Percentiles rank a stretch among this genome's conserved stretches.
phyloP scores from a whole-genome alignment of 179 eudicot species.

The Nepenthes alata region DNA sequence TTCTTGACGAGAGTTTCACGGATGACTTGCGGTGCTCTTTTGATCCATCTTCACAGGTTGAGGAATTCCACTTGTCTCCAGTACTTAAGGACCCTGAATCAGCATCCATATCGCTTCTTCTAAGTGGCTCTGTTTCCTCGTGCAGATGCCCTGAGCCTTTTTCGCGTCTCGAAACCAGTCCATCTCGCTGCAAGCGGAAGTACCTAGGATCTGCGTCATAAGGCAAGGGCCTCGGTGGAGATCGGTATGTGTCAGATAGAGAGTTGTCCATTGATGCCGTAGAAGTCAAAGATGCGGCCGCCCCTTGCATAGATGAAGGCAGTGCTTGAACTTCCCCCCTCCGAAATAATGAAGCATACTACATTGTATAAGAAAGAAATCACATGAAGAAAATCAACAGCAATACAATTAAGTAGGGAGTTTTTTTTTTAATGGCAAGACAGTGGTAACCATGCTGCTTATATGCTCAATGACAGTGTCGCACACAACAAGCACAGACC shows the following conservation, averaged over 20 bases:
- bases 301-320: conserved; percentile 59
- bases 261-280: conserved; percentile 49
- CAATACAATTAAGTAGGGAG: background rate
- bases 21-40: conserved; percentile 40
- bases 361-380: conserved; percentile 4
- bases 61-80: conserved; percentile 29
- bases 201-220: conserved; percentile 82
- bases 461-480: too few species aligned
- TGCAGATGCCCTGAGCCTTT: conserved; percentile 71
- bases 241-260: conserved; percentile 55
- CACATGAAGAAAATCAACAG: background rate
- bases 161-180: conserved; percentile 61
- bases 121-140: conserved; percentile 64
- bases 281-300: conserved; percentile 34
- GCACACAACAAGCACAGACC: too few species aligned
- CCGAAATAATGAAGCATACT: conserved; percentile 76
- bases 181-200: conserved; percentile 55
- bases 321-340: conserved; percentile 66
- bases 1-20: conserved; percentile 34
- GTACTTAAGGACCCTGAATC: conserved; percentile 27
- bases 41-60: conserved; percentile 26
- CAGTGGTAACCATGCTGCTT: too few species aligned
- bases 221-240: conserved; percentile 92
- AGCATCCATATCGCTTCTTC: conserved; percentile 37
- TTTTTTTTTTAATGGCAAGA: too few species aligned